Percentiles rank a stretch among this genome's conserved stretches.
phyloP scores from a whole-genome alignment of 176 grass and related monocot genomes.

The Urochloa ruziziensis region DNA sequence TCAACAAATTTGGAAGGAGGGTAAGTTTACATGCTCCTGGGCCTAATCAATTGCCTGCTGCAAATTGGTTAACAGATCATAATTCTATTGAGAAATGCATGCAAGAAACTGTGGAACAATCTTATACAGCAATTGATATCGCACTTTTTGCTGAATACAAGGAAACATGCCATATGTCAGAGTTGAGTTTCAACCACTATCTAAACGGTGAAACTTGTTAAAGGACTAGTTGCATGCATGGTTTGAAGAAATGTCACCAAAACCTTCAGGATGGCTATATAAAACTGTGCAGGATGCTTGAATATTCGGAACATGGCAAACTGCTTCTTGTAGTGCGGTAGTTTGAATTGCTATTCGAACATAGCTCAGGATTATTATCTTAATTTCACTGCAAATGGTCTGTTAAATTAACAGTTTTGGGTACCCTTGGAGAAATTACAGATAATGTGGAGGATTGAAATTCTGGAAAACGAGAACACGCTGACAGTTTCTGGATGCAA shows the following conservation, averaged over 20 bases:
- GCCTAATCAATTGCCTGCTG: constrained; percentile 2
- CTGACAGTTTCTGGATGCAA: constrained; percentile 41
- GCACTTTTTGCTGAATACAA: constrained; percentile 15
- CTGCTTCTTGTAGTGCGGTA: constrained; percentile 14
- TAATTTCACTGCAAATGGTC: constrained; percentile 18
- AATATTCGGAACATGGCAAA: not conserved
- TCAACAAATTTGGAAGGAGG: not conserved
- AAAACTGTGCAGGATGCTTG: constrained; percentile 13
- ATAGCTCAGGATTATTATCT: constrained; percentile 7
- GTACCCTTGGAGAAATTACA: not conserved
- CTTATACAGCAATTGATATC: not conserved
- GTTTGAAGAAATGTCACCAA: constrained; percentile 6
- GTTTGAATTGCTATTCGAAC: not conserved
- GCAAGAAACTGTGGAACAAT: constrained; percentile 1
- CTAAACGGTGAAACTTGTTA: constrained; percentile 1
- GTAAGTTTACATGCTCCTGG: constrained; percentile 34
- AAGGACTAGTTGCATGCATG: constrained; percentile 5
- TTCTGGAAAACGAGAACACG: not conserved
- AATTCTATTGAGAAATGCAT: constrained; percentile 11
- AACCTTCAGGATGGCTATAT: not conserved
- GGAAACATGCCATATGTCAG: not conserved
- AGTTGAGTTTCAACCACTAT: not conserved
- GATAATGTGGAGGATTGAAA: constrained; percentile 13
- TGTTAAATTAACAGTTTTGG: not conserved
- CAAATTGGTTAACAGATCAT: constrained; percentile 21